Conservation (phyloP, 352 stramenopile genomes). For the Pythium aphanidermatum region DNA sequence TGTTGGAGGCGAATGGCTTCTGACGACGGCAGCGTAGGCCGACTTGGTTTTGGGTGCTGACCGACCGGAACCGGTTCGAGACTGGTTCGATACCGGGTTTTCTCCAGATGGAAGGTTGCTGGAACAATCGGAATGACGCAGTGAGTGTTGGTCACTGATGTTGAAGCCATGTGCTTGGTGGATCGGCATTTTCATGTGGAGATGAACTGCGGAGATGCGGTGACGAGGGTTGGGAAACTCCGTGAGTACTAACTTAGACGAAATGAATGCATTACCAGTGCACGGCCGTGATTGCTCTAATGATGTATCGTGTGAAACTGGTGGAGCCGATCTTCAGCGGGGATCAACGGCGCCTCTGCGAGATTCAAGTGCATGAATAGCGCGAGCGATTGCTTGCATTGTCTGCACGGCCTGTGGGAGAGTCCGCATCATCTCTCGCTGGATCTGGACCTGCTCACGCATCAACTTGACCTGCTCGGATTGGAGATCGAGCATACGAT, state of each 20-base stretch:
- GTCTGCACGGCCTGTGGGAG: slow-evolving; percentile 9
- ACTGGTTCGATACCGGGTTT: slow-evolving; percentile 4
- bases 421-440: slow-evolving; percentile 3
- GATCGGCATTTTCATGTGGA: too few relatives aligned
- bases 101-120: slow-evolving; percentile 13
- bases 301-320: too few relatives aligned
- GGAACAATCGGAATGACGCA: slow-evolving; percentile 13
- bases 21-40: too few relatives aligned
- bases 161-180: too few relatives aligned
- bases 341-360: too few relatives aligned
- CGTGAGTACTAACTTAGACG: too few relatives aligned
- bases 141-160: slow-evolving; percentile 22
- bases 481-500: slow-evolving; percentile 13
- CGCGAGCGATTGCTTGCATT: slow-evolving; percentile 8
- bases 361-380: slow-evolving; percentile 8
- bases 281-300: too few relatives aligned
- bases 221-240: too few relatives aligned
- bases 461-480: slow-evolving; percentile 10
- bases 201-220: too few relatives aligned
- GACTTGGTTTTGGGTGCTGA: too few relatives aligned
- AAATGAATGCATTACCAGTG: too few relatives aligned
- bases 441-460: slow-evolving; percentile 12
- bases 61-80: slow-evolving; percentile 3
- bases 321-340: too few relatives aligned
- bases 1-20: slow-evolving; percentile 5